Conservation (phyloP, 176 grass and related monocot genomes). For the Phyllostachys edulis region DNA sequence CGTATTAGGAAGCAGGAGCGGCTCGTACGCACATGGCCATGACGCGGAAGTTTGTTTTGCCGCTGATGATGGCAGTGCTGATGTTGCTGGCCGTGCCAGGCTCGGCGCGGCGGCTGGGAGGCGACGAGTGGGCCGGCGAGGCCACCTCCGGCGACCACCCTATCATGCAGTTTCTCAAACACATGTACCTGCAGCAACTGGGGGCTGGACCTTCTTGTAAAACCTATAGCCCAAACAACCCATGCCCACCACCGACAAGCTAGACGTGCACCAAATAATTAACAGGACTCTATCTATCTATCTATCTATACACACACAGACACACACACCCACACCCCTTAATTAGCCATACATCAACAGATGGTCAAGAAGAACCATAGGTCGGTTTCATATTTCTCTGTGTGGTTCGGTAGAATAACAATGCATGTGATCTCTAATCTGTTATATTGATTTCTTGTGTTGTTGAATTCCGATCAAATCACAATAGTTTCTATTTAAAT, state of each 20-base stretch:
- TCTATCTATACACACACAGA: too few relatives aligned
- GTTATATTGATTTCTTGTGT: too few relatives aligned
- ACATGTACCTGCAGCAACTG: constrained; percentile 28
- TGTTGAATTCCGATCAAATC: too few relatives aligned
- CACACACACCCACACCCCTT: too few relatives aligned
- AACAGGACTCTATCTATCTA: background rate
- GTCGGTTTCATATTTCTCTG: background rate
- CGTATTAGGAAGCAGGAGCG: background rate
- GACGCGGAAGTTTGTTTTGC: background rate
- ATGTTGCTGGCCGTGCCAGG: background rate
- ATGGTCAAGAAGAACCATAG: background rate
- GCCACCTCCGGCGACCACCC: background rate
- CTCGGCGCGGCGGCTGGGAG: constrained; percentile 19
- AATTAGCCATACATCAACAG: background rate
- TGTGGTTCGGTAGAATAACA: background rate
- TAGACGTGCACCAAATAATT: background rate
- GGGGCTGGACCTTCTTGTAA: rapidly evolving
- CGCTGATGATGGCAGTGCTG: background rate
- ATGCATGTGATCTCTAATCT: background rate
- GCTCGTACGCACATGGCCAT: background rate
- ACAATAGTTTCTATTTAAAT: background rate
- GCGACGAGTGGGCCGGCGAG: background rate
- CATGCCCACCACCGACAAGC: background rate
- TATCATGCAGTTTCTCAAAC: background rate
- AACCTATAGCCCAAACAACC: background rate